Percentiles rank a stretch among this genome's conserved stretches.
phyloP scores from a whole-genome alignment of 192 early-diverging fungal genomes.

The Mortierella alpina region DNA sequence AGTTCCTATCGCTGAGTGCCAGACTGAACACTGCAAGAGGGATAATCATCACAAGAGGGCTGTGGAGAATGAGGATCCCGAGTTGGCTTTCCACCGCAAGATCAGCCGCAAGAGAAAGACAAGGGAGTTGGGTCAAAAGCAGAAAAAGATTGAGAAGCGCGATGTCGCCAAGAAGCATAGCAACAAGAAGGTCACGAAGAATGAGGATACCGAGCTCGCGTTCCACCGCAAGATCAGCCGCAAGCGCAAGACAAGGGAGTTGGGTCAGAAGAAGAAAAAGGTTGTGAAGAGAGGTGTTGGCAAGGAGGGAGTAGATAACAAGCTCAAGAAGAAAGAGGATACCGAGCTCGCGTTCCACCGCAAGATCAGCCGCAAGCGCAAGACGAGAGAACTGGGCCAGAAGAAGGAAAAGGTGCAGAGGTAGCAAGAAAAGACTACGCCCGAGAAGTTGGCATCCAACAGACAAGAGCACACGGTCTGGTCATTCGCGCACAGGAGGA shows the following conservation, averaged over 20 bases:
- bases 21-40: conserved; percentile 18
- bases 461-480: too few species aligned
- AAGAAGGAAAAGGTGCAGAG: conserved; percentile 7
- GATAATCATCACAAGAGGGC: neutral
- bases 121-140: conserved; percentile 7
- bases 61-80: conserved; percentile 3
- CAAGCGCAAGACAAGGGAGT: conserved; percentile 5
- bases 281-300: too few species aligned
- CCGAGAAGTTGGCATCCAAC: too few species aligned
- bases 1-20: neutral
- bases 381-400: conserved; percentile 6
- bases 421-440: too few species aligned
- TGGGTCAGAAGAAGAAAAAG: neutral
- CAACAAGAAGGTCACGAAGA: conserved; percentile 8
- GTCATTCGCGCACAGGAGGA: too few species aligned
- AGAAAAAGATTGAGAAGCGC: conserved; percentile 4
- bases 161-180: neutral
- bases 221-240: conserved; percentile 28
- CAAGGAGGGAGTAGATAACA: neutral
- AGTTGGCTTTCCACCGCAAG: conserved; percentile 35
- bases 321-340: neutral
- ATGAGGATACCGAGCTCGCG: conserved; percentile 9
- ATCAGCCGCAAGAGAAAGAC: conserved; percentile 33
- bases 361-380: conserved; percentile 29
- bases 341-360: conserved; percentile 33